Evolutionary conservation across 495 filamentous ascomycete species (phyloP), one percentile per base, ranked within the genome.

Genomic region (Penicillium diatomitis): DNA sequence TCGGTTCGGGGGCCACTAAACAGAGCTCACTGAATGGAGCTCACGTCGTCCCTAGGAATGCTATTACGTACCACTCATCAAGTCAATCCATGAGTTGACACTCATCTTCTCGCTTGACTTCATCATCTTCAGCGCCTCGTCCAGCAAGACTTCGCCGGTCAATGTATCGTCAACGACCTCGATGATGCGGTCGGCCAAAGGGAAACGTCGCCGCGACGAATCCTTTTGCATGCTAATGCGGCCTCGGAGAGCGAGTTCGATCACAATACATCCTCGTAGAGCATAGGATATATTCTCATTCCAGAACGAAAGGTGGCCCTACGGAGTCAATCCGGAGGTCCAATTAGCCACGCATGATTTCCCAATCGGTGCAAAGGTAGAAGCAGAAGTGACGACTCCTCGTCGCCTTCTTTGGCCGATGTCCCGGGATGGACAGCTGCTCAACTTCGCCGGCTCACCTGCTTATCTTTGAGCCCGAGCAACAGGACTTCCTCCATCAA

Each of bases 61-160:
- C 20, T 2, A 20, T 20, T 20, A 54, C 78, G 46, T 85, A 96
- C 92, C 92, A 59, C 88, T 95, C 88, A 98, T 87, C 50, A 98
- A 74, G 64, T 98, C 92, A 66, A 98, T 96, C 92, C 92, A 98
- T 35, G 87, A 85, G 70, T 85, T 89, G 45, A 97, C 94, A 66
- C 92, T 98, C 92, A 98, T 97, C 79, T 95, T 95, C 77, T 98
- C 92, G 65, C 89, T 95, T 53, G 83, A 82, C 74, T 98, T 97
- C 91, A 97, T 98, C 90, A 98, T 95, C 76, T 98, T 97, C 64
- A 98, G 76, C 51, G 92, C 87, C 76, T 98, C 92, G 72, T 98
- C 92, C 58, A 98, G 81, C 61, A 98, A 79, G 58, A 97, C 44
- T 76, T 98, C 92, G 47, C 92, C 92, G 2, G 92, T 98, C 67